phyloP scores from a whole-genome alignment of 257 asterid species.

The Solanum chilense region DNA sequence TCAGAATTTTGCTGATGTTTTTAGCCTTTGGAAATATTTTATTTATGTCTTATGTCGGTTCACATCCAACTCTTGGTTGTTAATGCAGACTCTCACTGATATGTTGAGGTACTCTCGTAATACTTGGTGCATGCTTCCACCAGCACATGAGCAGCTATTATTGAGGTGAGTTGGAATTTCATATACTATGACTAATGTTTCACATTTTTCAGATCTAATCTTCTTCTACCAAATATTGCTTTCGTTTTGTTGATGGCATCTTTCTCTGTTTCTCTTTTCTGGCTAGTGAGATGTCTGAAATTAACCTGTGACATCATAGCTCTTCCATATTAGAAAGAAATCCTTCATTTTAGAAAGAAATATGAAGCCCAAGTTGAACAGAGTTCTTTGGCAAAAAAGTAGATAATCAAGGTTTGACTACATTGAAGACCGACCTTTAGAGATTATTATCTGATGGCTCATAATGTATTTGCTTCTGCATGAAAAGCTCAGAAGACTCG shows the following conservation, averaged over 20 bases:
- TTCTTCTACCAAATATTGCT: neutral
- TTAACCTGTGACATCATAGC: neutral
- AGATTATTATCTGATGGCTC: neutral
- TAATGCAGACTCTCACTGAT: constrained; percentile 62
- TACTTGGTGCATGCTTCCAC: constrained; percentile 54
- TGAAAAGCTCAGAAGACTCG: neutral
- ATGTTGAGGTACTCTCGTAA: constrained; percentile 41
- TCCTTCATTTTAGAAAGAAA: neutral
- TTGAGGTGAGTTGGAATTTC: constrained; percentile 43
- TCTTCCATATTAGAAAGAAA: neutral
- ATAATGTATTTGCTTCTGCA: neutral
- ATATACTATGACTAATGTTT: neutral
- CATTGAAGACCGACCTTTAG: neutral
- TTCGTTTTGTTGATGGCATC: neutral
- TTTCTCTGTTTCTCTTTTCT: neutral
- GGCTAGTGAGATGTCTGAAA: neutral
- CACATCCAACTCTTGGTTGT: neutral
- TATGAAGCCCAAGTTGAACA: neutral
- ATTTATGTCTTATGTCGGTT: neutral
- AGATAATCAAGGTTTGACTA: neutral
- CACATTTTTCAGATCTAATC: neutral
- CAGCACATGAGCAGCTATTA: constrained; percentile 47
- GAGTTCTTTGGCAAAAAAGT: neutral
- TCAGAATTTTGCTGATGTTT: neutral
- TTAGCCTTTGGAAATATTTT: neutral